A percentile compares a stretch with the other conserved stretches of the same genome.
These are phyloP conservation scores for Carex sylvatica DNA, from an alignment of 202 grass and related monocot genomes.

Conservation along the genomic window DNA sequence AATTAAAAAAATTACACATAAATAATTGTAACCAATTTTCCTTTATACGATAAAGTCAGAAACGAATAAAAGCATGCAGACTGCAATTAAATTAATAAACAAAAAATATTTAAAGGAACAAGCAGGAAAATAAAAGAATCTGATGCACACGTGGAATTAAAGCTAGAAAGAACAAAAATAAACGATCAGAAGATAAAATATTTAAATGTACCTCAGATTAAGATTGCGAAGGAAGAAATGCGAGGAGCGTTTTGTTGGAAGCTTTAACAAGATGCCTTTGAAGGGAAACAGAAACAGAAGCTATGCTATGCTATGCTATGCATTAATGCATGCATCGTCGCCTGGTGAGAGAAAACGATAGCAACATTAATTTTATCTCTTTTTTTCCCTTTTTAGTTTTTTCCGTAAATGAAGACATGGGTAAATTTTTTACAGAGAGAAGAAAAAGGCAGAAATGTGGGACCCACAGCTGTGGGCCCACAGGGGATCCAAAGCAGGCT, in stretches of 20 bases:
- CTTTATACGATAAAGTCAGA: not conserved
- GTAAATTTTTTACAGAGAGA: not conserved
- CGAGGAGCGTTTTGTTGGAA: not conserved
- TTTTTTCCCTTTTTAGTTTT: not conserved
- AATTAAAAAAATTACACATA: not conserved
- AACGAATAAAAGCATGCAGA: not conserved
- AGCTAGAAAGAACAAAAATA: not conserved
- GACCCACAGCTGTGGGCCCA: not conserved
- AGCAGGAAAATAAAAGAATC: not conserved
- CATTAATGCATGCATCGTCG: not conserved
- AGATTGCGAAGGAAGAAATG: not conserved
- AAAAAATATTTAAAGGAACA: not conserved
- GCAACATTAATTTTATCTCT: not conserved
- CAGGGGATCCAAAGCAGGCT: not conserved
- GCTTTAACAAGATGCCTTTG: not conserved
- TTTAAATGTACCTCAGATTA: not conserved
- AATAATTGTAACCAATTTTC: not conserved
- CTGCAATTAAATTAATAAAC: not conserved
- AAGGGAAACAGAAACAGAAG: not conserved
- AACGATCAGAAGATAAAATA: not conserved
- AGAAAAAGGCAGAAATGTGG: not conserved
- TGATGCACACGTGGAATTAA: not conserved
- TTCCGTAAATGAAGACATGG: too few relatives aligned
- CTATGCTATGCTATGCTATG: not conserved
- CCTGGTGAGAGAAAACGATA: not conserved